phyloP scores from a whole-genome alignment of 2,329 filamentous ascomycete genomes.

The Arthroderma sp. region DNA sequence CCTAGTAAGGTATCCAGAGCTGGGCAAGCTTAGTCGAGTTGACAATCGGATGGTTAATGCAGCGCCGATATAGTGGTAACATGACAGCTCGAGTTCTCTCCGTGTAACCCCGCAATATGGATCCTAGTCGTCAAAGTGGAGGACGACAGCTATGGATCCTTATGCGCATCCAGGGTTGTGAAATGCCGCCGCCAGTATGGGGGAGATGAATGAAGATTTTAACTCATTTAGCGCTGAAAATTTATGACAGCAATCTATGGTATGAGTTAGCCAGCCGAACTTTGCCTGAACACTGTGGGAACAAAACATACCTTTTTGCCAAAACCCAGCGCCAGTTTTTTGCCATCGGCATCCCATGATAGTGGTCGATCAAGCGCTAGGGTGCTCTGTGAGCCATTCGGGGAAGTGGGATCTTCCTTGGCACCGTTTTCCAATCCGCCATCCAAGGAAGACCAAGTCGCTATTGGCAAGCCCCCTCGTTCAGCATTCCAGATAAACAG shows the following conservation, averaged over 20 bases:
- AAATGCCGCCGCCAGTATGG: no score
- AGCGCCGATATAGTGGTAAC: no score
- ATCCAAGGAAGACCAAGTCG: constrained; percentile 24
- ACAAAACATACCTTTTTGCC: constrained; percentile 32
- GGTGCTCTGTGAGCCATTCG: constrained; percentile 18
- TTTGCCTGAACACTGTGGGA: constrained; percentile 1
- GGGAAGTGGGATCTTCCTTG: constrained; percentile 21
- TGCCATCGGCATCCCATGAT: constrained; percentile 42
- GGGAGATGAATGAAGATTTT: no score
- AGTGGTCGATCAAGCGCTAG: constrained; percentile 27
- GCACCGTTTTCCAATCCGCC: constrained; percentile 20
- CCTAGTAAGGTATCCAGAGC: no score
- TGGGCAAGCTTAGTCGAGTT: no score
- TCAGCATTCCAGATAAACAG: constrained; percentile 36
- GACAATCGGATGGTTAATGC: no score
- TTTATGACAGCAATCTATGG: constrained; percentile 27
- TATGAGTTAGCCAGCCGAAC: not conserved
- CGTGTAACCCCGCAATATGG: no score
- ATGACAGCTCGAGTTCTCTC: no score
- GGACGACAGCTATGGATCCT: no score
- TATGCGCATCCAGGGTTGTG: no score
- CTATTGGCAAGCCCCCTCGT: constrained; percentile 30
- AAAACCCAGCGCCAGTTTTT: constrained; percentile 38
- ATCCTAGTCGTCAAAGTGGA: no score
- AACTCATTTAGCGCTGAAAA: constrained; percentile 22